Conservation (phyloP, 768 basidiomycete genomes). For the Mycena epipterygia region DNA sequence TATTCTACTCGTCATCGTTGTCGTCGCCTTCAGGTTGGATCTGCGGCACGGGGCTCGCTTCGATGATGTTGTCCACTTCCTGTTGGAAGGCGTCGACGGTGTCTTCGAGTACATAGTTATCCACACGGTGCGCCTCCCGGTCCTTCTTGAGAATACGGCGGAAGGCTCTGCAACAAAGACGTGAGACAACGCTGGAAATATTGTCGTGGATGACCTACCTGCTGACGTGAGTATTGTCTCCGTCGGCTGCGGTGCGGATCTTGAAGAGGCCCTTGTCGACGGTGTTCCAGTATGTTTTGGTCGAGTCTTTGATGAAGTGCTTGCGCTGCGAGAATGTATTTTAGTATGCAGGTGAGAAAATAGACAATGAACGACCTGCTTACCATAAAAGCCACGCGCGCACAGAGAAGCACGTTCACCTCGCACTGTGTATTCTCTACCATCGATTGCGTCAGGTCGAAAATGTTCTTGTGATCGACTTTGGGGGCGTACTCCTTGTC, state of each 20-base stretch:
- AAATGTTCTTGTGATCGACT: neutral
- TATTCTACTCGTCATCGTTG: neutral
- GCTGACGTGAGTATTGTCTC: neutral
- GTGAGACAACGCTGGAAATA: neutral
- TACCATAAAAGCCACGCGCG: neutral
- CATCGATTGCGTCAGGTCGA: neutral
- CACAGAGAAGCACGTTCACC: constrained; percentile 3
- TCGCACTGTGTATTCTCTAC: neutral
- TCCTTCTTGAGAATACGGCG: neutral
- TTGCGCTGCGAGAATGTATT: neutral
- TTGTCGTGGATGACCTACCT: neutral
- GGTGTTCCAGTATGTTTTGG: neutral
- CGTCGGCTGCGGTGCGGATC: neutral
- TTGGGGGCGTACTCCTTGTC: neutral
- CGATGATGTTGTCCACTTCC: neutral
- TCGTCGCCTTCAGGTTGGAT: neutral
- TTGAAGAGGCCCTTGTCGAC: neutral
- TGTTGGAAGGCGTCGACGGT: neutral
- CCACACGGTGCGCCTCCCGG: neutral
- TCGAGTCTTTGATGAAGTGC: neutral
- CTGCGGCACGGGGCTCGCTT: neutral
- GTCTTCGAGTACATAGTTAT: neutral
- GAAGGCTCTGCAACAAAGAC: neutral
- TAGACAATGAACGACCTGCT: neutral
- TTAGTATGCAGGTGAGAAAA: neutral